Conservation (phyloP, 805 yeast genomes). For the Ogataea degrootiae region DNA sequence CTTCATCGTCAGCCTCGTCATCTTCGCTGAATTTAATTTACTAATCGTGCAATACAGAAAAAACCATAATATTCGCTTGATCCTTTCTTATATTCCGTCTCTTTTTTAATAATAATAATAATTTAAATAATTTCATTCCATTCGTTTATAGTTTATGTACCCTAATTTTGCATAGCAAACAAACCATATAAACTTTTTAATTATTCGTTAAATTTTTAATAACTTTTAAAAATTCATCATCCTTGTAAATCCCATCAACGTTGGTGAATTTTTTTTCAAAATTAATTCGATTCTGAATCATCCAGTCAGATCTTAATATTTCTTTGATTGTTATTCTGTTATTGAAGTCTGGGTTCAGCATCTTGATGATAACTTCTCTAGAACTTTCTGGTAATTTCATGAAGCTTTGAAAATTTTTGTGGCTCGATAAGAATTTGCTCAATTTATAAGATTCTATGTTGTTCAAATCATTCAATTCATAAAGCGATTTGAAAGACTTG, state of each 20-base stretch:
- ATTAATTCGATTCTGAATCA: constrained; percentile 23
- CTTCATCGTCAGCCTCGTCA: not conserved
- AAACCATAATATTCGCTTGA: too few species aligned
- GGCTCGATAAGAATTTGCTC: constrained; percentile 6
- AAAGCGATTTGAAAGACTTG: constrained; percentile 14
- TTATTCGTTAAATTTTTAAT: constrained; percentile 1
- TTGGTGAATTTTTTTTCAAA: constrained; percentile 14
- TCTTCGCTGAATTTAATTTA: not conserved
- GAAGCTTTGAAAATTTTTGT: constrained; percentile 8
- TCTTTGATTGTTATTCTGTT: constrained; percentile 19
- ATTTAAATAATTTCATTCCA: too few species aligned
- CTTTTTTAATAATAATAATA: too few species aligned
- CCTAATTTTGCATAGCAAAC: not conserved
- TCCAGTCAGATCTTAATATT: constrained; percentile 26
- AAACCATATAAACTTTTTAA: not conserved
- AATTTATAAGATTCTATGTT: constrained; percentile 18
- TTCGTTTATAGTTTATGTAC: too few species aligned
- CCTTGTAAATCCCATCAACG: constrained; percentile 7
- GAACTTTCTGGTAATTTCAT: constrained; percentile 11
- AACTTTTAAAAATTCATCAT: constrained; percentile 24
- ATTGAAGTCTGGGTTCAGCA: constrained; percentile 28
- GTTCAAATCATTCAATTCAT: constrained; percentile 9
- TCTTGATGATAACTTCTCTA: constrained; percentile 16
- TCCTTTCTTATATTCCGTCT: too few species aligned
- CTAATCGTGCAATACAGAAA: not conserved